A percentile compares a stretch with the other conserved stretches of the same genome.
These are phyloP conservation scores for Thinopyrum elongatum DNA, from an alignment of 176 grass and related monocot genomes.

Conservation along the genomic window DNA sequence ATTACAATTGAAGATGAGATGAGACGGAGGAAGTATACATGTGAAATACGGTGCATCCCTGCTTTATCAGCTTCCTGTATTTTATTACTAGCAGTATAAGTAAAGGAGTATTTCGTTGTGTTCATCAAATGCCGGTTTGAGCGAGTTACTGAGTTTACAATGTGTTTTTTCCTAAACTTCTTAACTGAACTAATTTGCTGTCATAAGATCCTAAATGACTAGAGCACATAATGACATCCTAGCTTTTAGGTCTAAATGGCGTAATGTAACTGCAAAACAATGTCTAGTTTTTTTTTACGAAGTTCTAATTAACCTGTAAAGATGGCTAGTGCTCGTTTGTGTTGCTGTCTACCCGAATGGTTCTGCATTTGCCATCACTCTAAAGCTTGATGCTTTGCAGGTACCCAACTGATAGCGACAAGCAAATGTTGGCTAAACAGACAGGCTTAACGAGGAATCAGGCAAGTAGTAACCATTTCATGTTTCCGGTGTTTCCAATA, in stretches of 20 bases:
- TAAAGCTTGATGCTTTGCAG: constrained; percentile 39
- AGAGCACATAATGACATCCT: background rate
- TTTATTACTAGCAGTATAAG: background rate
- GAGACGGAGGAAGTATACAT: background rate
- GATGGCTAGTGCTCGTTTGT: background rate
- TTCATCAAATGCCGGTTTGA: no score
- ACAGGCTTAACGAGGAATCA: constrained; percentile 80
- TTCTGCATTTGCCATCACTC: background rate
- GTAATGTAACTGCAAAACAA: background rate
- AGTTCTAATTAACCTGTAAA: background rate
- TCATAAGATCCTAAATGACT: background rate
- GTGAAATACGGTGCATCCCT: background rate
- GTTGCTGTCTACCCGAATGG: background rate
- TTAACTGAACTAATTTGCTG: background rate
- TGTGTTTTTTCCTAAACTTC: background rate
- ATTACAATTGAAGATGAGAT: no score
- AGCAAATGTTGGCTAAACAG: constrained; percentile 89
- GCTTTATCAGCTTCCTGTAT: background rate
- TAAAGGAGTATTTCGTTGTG: no score
- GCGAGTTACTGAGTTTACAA: background rate
- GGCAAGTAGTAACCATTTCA: constrained; percentile 21
- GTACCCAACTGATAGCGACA: constrained; percentile 86
- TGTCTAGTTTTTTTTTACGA: background rate
- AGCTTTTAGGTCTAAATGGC: background rate
- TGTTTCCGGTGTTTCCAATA: background rate